A percentile compares a stretch with the other conserved stretches of the same genome.
These are phyloP conservation scores for Odonthalia washingtoniensis DNA, from an alignment of 31 red algal genomes.

Conservation along the genomic window DNA sequence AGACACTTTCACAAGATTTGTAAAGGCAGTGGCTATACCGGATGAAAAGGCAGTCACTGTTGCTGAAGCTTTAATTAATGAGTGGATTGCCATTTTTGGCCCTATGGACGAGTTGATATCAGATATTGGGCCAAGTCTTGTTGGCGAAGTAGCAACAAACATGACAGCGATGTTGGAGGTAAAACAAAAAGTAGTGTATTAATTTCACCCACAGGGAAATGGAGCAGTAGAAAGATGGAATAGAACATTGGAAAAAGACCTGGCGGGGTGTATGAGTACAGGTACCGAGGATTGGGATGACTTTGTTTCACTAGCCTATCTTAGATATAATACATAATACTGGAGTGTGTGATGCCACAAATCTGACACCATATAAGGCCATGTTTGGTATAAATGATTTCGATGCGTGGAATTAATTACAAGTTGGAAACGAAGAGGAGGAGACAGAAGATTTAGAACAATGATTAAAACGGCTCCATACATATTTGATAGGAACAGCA, in stretches of 20 bases:
- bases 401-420: not conserved
- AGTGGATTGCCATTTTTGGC: constrained; percentile 8
- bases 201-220: constrained; percentile 20
- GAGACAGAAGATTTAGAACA: too few relatives aligned
- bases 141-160: not conserved
- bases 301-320: constrained; percentile 4
- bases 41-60: constrained; percentile 19
- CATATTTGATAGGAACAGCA: too few relatives aligned
- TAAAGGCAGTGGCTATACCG: not conserved
- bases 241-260: constrained; percentile 7
- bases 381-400: constrained; percentile 1
- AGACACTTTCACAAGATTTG: not conserved
- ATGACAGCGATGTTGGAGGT: not conserved
- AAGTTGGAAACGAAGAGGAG: too few relatives aligned
- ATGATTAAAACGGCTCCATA: too few relatives aligned
- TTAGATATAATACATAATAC: constrained; percentile 26
- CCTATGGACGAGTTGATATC: not conserved
- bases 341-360: not conserved
- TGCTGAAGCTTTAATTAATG: not conserved
- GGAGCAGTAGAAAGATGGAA: constrained; percentile 7
- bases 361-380: not conserved
- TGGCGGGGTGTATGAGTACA: not conserved
- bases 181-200: not conserved
- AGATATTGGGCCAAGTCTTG: not conserved
- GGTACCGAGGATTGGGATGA: constrained; percentile 7